Evolutionary conservation across 352 stramenopile genomes (phyloP), one percentile per base, ranked within the genome.

Genomic region (Thalassiosira hispida): DNA sequence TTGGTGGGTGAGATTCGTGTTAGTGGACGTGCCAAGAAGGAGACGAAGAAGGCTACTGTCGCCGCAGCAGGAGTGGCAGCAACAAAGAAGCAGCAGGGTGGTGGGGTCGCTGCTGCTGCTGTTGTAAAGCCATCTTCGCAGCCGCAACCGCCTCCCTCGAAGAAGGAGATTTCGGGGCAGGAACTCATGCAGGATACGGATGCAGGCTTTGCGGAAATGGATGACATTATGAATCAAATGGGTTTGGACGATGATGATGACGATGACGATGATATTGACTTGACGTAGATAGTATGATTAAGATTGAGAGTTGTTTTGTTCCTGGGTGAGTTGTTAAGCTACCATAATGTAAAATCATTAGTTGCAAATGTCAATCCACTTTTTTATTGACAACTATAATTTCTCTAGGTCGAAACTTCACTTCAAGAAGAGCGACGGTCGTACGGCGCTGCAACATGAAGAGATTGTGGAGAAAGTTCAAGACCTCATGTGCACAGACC

Each of bases 1-100:
- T 56, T 94, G 35, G 51, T 91, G 9, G 22, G n/a, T 11, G 76
- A 84, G 33, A 79, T 94, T 65, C 66, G 84, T 27, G 27, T 91
- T 0, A 88, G 65, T 65, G 86, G 89, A 52, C 72, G 85, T 16
- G 89, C 83, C 22, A 71, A 78, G 62, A 64, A 77, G 42, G 27
- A 62, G 44, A 53, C 63, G 56, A 66, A 33, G 23, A 31, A 68
- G 52, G 46, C 16, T 40, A 55, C 47, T 44, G 20, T n/a, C 0
- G 0, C 11, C 7, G 25, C 25, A 11, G 33, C 29, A 27, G 27
- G 27, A n/a, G 44, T 46, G 56, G 66, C 33, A 27, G 20, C 31
- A 38, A 49, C n/a, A n/a, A n/a, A n/a, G n/a, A n/a, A n/a, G n/a
- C n/a, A n/a, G n/a, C n/a, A n/a, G n/a, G n/a, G n/a, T n/a, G n/a